Percentiles rank a stretch among this genome's conserved stretches.
These are phyloP conservation scores for Fusarium luffae DNA, from an alignment of 2,329 filamentous ascomycete species.

Conservation along the genomic window DNA sequence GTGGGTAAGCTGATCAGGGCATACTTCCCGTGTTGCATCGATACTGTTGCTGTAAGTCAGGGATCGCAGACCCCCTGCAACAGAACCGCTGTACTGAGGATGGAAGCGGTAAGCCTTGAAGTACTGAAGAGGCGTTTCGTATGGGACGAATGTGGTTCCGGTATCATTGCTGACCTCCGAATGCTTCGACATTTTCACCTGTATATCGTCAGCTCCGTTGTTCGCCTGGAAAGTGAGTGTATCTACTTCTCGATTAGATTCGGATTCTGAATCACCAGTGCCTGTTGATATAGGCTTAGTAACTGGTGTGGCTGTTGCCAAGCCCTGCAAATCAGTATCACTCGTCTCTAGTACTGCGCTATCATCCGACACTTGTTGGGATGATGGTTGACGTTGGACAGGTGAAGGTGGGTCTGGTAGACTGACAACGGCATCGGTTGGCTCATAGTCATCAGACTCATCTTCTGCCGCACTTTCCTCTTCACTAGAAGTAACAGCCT, in stretches of 20 bases:
- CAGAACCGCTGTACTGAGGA: slow-evolving; percentile 74
- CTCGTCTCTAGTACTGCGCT: slow-evolving; percentile 42
- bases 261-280: slow-evolving; percentile 39
- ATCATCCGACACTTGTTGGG: slow-evolving; percentile 30
- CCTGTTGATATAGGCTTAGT: slow-evolving; percentile 49
- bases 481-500: slow-evolving; percentile 32
- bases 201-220: slow-evolving; percentile 34
- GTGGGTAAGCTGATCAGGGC: slow-evolving; percentile 77
- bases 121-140: slow-evolving; percentile 82
- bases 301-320: slow-evolving; percentile 36
- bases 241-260: slow-evolving; percentile 58
- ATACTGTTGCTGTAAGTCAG: slow-evolving; percentile 95
- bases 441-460: slow-evolving; percentile 66
- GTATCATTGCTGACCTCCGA: slow-evolving; percentile 6
- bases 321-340: slow-evolving; percentile 44
- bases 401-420: slow-evolving; percentile 22
- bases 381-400: slow-evolving; percentile 1
- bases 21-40: slow-evolving; percentile 78
- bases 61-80: slow-evolving; percentile 83
- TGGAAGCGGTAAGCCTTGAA: slow-evolving; percentile 95
- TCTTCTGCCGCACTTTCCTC: slow-evolving; percentile 45
- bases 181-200: slow-evolving; percentile 30
- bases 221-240: slow-evolving; percentile 41
- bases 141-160: slow-evolving; percentile 62
- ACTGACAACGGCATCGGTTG: slow-evolving; percentile 56